phyloP scores from a whole-genome alignment of 73 alveolate genomes.

The Paramecium sexaurelia region DNA sequence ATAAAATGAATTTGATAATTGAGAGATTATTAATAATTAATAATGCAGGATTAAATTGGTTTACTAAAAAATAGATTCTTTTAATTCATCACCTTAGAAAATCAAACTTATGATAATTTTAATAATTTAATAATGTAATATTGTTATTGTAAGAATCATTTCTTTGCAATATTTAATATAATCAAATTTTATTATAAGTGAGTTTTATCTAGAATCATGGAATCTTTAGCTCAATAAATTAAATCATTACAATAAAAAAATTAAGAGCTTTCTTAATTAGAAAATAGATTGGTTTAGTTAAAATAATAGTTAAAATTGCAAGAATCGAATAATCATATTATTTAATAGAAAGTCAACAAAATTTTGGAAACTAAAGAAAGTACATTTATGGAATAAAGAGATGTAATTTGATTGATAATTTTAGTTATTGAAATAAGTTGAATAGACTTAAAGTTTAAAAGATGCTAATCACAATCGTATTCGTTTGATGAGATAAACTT shows the following conservation, averaged over 20 bases:
- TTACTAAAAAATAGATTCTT: no score
- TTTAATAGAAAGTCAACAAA: neutral
- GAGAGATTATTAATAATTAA: no score
- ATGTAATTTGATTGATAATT: neutral
- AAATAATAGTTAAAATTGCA: neutral
- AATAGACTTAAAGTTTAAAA: neutral
- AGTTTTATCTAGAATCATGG: neutral
- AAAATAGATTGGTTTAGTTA: neutral
- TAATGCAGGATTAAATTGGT: no score
- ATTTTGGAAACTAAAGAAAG: neutral
- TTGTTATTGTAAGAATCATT: neutral
- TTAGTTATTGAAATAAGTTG: neutral
- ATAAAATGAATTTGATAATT: no score
- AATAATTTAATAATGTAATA: no score
- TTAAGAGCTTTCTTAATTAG: neutral
- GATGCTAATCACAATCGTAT: neutral
- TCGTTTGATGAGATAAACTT: neutral
- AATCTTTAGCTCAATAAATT: neutral
- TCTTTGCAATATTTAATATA: neutral
- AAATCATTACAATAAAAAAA: neutral
- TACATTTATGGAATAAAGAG: neutral
- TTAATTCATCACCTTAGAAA: neutral
- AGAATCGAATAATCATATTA: slow-evolving; percentile 27
- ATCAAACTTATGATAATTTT: neutral
- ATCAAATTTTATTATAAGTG: neutral